phyloP scores from a whole-genome alignment of 805 yeast species.

The Monosporozyma aquatica region DNA sequence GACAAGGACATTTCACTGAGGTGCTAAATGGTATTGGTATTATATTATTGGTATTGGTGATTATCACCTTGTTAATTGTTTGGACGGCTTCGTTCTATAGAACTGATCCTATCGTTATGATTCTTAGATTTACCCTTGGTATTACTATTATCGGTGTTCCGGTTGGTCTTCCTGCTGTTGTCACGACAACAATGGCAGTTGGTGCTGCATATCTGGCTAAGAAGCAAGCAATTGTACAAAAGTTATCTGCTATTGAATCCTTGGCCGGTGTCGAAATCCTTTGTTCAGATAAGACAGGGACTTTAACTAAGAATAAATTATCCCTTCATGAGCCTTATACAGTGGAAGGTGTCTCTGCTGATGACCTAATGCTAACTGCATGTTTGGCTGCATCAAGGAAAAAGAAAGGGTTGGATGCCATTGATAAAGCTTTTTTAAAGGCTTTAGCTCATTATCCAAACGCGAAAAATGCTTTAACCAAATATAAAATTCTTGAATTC shows the following conservation, averaged over 20 bases:
- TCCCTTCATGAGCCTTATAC: slow-evolving; percentile 96
- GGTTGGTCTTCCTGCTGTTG: slow-evolving; percentile 97
- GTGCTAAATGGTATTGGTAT: slow-evolving; percentile 97
- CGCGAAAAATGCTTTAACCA: slow-evolving; percentile 85
- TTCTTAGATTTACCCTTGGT: slow-evolving; percentile 86
- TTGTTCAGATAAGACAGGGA: slow-evolving; percentile 98
- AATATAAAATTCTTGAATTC: slow-evolving; percentile 91
- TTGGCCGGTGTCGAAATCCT: slow-evolving; percentile 95
- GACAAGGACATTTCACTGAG: slow-evolving; percentile 93
- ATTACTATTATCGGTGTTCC: slow-evolving; percentile 97
- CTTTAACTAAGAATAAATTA: slow-evolving; percentile 92
- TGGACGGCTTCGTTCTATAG: slow-evolving; percentile 95
- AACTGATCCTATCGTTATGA: slow-evolving; percentile 73
- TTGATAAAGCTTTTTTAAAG: slow-evolving; percentile 93
- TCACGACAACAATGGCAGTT: slow-evolving; percentile 98
- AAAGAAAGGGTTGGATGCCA: slow-evolving; percentile 97
- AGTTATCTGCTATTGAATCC: slow-evolving; percentile 92
- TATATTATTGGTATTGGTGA: slow-evolving; percentile 78
- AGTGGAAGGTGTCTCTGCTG: slow-evolving; percentile 93
- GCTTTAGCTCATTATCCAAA: slow-evolving; percentile 80
- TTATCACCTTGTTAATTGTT: slow-evolving; percentile 76
- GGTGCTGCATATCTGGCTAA: slow-evolving; percentile 98
- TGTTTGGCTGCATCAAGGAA: slow-evolving; percentile 96
- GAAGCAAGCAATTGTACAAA: slow-evolving; percentile 95
- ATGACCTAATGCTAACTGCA: slow-evolving; percentile 94